phyloP scores from a whole-genome alignment of 768 basidiomycete species.

The Cystofilobasidium capitatum region DNA sequence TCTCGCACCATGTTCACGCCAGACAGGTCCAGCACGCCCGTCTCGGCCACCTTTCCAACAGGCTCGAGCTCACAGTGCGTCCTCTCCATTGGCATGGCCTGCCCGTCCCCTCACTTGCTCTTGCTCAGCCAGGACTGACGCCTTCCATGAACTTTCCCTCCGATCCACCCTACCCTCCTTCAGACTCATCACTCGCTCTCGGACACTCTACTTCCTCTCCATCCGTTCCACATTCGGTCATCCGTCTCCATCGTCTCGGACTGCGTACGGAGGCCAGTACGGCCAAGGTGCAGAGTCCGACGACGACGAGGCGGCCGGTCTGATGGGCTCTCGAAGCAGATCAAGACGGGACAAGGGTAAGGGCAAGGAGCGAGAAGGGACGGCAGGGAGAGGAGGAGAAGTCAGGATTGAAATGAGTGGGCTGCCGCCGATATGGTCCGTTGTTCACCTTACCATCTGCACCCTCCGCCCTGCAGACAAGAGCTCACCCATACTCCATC shows the following conservation, averaged over 20 bases:
- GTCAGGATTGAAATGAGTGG: constrained; percentile 24
- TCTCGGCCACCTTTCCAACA: not conserved
- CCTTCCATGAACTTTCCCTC: not conserved
- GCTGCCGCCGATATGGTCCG: constrained; percentile 78
- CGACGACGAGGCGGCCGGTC: constrained; percentile 42
- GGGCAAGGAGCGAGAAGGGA: constrained; percentile 43
- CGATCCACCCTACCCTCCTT: not conserved
- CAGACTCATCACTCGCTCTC: constrained; percentile 54
- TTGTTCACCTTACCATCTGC: constrained; percentile 25
- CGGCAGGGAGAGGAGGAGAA: constrained; percentile 48
- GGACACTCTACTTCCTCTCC: constrained; percentile 87
- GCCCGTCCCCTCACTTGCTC: too few species aligned
- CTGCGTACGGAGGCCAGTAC: constrained; percentile 26
- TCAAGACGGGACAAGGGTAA: constrained; percentile 31
- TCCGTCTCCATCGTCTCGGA: constrained; percentile 38
- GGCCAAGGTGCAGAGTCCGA: constrained; percentile 43
- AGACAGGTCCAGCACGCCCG: not conserved
- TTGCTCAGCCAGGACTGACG: too few species aligned
- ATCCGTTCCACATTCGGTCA: constrained; percentile 62
- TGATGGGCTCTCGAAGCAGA: constrained; percentile 14
- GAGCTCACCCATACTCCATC: constrained; percentile 29
- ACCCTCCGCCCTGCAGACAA: constrained; percentile 30
- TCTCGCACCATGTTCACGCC: constrained; percentile 3
- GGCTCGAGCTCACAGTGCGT: not conserved
- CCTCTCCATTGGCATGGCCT: not conserved